Conservation (phyloP, 2,329 filamentous ascomycete genomes). For the Zymoseptoria ardabiliae region DNA sequence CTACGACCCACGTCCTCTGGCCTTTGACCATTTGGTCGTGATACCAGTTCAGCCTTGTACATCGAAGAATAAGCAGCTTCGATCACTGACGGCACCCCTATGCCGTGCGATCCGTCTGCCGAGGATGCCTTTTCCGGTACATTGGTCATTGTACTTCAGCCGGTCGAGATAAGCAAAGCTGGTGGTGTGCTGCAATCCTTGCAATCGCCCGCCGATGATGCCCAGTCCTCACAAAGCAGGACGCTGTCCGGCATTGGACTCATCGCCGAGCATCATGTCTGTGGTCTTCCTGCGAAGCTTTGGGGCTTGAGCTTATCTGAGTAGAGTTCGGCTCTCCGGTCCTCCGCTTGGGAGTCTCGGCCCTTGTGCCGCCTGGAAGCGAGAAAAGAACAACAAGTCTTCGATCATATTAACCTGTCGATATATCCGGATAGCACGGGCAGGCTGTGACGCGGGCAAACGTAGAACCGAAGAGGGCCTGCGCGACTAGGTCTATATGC, state of each 20-base stretch:
- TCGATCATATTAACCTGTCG: background rate
- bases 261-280: background rate
- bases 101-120: too few species aligned
- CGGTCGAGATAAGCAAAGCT: background rate
- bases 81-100: too few species aligned
- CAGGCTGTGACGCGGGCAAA: background rate
- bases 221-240: background rate
- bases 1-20: too few species aligned
- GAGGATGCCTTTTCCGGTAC: too few species aligned
- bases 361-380: background rate
- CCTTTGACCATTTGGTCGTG: too few species aligned
- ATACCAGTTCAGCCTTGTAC: too few species aligned
- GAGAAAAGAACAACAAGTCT: background rate
- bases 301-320: background rate
- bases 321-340: background rate
- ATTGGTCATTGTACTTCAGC: background rate
- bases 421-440: background rate
- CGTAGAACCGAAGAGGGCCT: background rate
- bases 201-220: background rate
- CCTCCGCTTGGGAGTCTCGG: too few species aligned
- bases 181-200: background rate
- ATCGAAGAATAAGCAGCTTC: too few species aligned
- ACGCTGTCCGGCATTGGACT: background rate
- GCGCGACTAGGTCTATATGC: background rate
- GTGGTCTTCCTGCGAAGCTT: background rate